A percentile compares a stretch with the other conserved stretches of the same genome.
These are phyloP conservation scores for Zarea fungicola DNA, from an alignment of 2,329 filamentous ascomycete genomes.

Conservation along the genomic window DNA sequence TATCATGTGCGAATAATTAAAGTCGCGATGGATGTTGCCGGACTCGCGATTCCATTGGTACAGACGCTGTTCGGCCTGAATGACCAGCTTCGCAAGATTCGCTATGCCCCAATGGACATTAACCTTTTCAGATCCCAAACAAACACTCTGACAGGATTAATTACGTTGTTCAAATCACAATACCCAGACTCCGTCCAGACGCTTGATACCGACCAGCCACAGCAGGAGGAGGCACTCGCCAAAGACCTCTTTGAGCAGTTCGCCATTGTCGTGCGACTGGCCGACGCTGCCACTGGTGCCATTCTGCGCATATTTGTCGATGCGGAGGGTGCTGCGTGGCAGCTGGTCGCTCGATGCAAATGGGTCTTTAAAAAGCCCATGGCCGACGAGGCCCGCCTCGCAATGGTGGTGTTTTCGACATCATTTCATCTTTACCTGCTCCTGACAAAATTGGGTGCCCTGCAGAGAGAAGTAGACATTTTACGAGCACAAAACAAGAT, in stretches of 20 bases:
- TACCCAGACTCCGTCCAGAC: neutral
- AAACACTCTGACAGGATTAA: neutral
- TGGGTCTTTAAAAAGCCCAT: neutral
- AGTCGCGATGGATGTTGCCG: neutral
- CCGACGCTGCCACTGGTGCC: neutral
- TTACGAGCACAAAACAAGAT: too few relatives aligned
- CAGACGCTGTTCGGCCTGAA: neutral
- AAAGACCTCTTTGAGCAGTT: neutral
- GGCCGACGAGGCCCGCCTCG: neutral
- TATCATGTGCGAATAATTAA: neutral
- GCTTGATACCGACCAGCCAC: neutral
- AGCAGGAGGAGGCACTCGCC: neutral
- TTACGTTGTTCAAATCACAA: neutral
- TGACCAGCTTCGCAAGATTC: neutral
- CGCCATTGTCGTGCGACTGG: neutral
- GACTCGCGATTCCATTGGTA: neutral
- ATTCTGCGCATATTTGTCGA: neutral
- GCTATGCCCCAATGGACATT: neutral
- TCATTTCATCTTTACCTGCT: too few relatives aligned
- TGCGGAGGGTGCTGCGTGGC: neutral
- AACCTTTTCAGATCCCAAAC: neutral
- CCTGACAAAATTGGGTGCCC: too few relatives aligned
- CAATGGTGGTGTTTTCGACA: too few relatives aligned
- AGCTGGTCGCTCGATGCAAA: neutral
- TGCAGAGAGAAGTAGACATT: too few relatives aligned